Base-by-base conservation (phyloP, 805 yeast genomes). In the Debaryomyces prosopidis region DNA sequence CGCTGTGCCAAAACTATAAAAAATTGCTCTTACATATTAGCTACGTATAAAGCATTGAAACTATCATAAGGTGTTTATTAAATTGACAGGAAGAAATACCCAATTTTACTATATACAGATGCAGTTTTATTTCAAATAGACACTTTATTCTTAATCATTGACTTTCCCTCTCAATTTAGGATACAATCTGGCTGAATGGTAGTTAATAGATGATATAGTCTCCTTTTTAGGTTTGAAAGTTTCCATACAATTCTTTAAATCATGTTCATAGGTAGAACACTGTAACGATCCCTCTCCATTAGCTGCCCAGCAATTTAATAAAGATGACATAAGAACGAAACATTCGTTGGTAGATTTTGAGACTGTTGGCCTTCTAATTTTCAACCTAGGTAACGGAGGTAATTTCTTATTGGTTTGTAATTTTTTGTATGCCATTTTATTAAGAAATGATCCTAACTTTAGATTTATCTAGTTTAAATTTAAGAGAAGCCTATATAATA, bases 251-350 rank as follows among this genome's bases (percentile, higher is more conserved):
- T 67, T 66, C 59, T 88, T 88, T 62, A 90, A 77, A 49, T 87
- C 89, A 30, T 66, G 63, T 59, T 85, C 95, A 39, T 88, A 66
- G 6, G 71, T 73, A 18, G 76, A 71, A 68, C 98, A 91, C 39
- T 71, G 76, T 9, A 76, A 69, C 17, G 85, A 72, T 48, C 94
- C 91, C 65, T 89, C 96, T 40, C 95, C 92, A 68, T 89, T 87
- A 18, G 97, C 87, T 2, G 97, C 95, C 98, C 98, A 91, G 71
- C 98, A 91, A 75, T 87, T 88, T 55, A 91, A 73, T 63, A 91
- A 75, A 39, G 88, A 84, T 1, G 94, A 84, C 91, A 91, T 87
- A 51, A 86, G 69, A 45, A 88, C 89, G 48, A 82, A 65, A 65
- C 97, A 90, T 46, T 88, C 82, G 54, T 85, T 83, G 39, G 87